Evolutionary conservation across 805 yeast species (phyloP).

Genomic region (Kodamaea restingae): DNA sequence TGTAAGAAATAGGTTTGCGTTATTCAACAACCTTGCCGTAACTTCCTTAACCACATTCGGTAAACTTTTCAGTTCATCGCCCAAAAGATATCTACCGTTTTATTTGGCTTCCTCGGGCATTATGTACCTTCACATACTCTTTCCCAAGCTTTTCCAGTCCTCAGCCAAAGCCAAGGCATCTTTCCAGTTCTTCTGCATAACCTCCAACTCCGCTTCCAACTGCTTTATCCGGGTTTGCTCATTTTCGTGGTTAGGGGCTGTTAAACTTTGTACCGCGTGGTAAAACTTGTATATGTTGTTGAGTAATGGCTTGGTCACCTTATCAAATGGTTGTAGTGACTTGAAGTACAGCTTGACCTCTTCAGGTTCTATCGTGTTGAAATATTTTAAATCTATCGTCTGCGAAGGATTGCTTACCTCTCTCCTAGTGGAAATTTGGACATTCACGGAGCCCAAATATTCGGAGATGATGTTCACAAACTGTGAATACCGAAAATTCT

Average conservation of each 20-base stretch:
- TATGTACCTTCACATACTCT: too few species aligned
- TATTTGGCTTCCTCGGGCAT: too few species aligned
- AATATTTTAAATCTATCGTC: conserved; percentile 22
- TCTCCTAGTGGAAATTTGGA: conserved; percentile 20
- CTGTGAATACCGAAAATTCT: conserved; percentile 33
- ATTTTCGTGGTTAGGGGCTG: conserved; percentile 4
- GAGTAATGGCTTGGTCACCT: conserved; percentile 31
- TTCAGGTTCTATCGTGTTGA: conserved; percentile 13
- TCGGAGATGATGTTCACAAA: conserved; percentile 26
- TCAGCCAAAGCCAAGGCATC: conserved; percentile 38
- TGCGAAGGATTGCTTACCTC: conserved; percentile 28
- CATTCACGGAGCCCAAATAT: conserved; percentile 27
- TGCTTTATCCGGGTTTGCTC: conserved; percentile 13
- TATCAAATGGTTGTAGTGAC: conserved; percentile 35
- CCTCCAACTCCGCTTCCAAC: conserved; percentile 30
- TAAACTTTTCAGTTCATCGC: too few species aligned
- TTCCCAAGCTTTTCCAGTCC: conserved; percentile 29
- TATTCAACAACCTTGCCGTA: too few species aligned
- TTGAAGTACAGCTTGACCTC: conserved; percentile 18
- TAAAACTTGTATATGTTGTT: conserved; percentile 32
- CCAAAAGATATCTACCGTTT: too few species aligned
- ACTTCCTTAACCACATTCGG: too few species aligned
- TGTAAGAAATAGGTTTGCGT: too few species aligned
- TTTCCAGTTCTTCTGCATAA: conserved; percentile 33
- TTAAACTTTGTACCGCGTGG: conserved; percentile 22